Conservation (phyloP, 2,329 filamentous ascomycete genomes). For the Colletotrichum gigasporum region DNA sequence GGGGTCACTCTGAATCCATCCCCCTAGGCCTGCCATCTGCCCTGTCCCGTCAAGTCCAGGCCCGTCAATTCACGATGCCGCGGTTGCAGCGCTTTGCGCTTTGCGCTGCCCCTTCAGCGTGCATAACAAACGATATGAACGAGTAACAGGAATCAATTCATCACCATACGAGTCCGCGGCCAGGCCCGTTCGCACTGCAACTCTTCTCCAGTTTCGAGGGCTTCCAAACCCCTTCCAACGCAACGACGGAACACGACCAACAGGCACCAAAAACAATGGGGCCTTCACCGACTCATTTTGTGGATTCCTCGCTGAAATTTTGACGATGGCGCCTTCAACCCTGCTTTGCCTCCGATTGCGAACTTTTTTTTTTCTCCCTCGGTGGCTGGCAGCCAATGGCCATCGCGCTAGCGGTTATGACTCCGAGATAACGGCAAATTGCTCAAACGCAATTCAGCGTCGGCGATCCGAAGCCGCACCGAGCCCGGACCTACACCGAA, state of each 20-base stretch:
- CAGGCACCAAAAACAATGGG: neutral
- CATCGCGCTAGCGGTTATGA: neutral
- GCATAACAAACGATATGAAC: constrained; percentile 8
- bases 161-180: constrained; percentile 22
- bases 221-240: neutral
- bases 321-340: constrained; percentile 27
- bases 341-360: constrained; percentile 17
- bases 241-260: neutral
- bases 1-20: no score
- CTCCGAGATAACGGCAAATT: constrained; percentile 24
- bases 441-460: constrained; percentile 15
- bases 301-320: constrained; percentile 27
- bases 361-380: constrained; percentile 2
- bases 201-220: constrained; percentile 12
- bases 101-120: neutral
- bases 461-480: constrained; percentile 23
- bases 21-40: no score
- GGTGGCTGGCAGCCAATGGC: constrained; percentile 24
- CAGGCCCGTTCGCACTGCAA: constrained; percentile 3
- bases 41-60: constrained; percentile 14
- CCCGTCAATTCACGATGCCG: constrained; percentile 5
- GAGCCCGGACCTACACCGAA: constrained; percentile 15
- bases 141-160: constrained; percentile 14
- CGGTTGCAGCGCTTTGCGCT: constrained; percentile 17
- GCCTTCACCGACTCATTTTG: constrained; percentile 20